Conservation (phyloP, 371 early-diverging fungal species). For the Haplosporangium sp. region DNA sequence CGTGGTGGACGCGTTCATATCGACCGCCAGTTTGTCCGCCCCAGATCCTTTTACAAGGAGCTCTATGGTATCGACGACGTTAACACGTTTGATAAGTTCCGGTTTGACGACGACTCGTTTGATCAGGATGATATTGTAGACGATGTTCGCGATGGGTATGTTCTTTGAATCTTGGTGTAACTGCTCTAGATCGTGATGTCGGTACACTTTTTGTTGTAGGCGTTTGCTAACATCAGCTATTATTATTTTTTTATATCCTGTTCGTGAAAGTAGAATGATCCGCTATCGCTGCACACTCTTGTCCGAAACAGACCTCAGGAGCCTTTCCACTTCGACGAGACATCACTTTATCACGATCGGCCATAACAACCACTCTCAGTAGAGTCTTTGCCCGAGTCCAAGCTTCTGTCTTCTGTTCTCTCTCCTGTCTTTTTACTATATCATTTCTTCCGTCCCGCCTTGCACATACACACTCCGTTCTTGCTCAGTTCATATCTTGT, state of each 20-base stretch:
- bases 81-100: conserved; percentile 52
- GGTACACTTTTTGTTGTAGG: too few species aligned
- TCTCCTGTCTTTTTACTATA: background rate
- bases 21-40: conserved; percentile 57
- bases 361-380: conserved; percentile 40
- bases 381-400: background rate
- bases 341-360: conserved; percentile 46
- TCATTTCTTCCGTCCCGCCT: background rate
- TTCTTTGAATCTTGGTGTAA: conserved; percentile 5
- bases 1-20: conserved; percentile 72
- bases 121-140: conserved; percentile 63
- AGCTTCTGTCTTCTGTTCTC: background rate
- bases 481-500: conserved; percentile 2
- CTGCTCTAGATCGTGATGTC: too few species aligned
- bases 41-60: conserved; percentile 40
- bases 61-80: conserved; percentile 35
- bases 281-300: conserved; percentile 61
- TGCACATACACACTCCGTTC: conserved; percentile 11
- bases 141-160: conserved; percentile 59
- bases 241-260: background rate
- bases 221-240: background rate
- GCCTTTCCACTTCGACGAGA: conserved; percentile 54
- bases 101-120: conserved; percentile 63
- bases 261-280: conserved; percentile 48
- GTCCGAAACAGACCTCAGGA: conserved; percentile 63